Conservation (phyloP, 345 rosid genomes). For the Dovyalis caffra region DNA sequence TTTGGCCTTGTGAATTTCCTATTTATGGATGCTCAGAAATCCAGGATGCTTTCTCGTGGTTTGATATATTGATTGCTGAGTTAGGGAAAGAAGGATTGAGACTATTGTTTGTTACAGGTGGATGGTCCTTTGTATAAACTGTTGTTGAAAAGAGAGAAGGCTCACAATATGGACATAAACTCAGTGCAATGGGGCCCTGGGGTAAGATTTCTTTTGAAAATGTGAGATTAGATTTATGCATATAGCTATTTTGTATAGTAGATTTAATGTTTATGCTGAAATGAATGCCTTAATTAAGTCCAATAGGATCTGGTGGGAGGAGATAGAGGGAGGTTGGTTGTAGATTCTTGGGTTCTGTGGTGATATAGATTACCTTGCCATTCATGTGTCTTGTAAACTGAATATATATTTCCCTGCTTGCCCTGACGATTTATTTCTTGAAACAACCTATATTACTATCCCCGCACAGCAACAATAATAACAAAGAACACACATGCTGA, state of each 20-base stretch:
- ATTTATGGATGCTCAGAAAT: background rate
- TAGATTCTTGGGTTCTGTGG: background rate
- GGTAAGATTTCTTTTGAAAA: conserved; percentile 49
- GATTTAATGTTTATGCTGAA: no score
- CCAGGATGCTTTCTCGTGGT: no score
- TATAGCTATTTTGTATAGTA: background rate
- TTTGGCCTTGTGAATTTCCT: background rate
- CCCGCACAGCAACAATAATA: no score
- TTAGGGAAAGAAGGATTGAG: no score
- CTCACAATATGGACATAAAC: conserved; percentile 86
- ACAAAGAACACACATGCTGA: background rate
- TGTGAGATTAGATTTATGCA: no score
- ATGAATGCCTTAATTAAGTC: no score
- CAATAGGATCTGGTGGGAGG: background rate
- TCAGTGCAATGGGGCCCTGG: conserved; percentile 73
- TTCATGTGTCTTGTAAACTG: background rate
- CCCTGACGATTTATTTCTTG: background rate
- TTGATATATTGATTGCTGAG: no score
- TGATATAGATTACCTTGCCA: background rate
- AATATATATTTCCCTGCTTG: background rate
- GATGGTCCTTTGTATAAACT: conserved; percentile 59
- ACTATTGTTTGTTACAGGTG: conserved; percentile 39
- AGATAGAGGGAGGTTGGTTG: background rate
- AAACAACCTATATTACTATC: background rate
- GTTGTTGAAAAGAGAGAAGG: conserved; percentile 75